Percentiles rank a stretch among this genome's conserved stretches.
Evolutionary conservation across 2,329 filamentous ascomycete species (phyloP).

Genomic region (Colletotrichum sp.): DNA sequence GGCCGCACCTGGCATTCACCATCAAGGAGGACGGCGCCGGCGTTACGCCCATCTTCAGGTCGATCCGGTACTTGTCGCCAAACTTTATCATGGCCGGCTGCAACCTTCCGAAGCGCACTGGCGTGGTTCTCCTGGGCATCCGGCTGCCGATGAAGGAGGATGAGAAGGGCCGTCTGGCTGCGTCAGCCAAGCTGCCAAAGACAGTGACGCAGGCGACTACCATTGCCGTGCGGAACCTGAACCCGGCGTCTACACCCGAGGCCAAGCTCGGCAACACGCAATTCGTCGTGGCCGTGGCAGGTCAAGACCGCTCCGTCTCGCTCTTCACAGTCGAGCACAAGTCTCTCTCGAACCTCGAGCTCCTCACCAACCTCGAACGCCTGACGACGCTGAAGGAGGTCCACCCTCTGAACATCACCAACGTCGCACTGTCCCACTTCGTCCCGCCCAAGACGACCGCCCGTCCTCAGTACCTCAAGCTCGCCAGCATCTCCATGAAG

Average conservation of each 20-base stretch:
- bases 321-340: constrained; percentile 79
- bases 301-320: constrained; percentile 78
- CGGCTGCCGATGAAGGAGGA: constrained; percentile 47
- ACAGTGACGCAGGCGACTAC: constrained; percentile 77
- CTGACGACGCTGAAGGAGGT: constrained; percentile 58
- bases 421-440: constrained; percentile 63
- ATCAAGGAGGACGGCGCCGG: constrained; percentile 53
- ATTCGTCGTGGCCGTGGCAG: constrained; percentile 80
- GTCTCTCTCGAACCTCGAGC: constrained; percentile 46
- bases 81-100: constrained; percentile 62
- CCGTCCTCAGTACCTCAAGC: constrained; percentile 66
- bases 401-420: constrained; percentile 64
- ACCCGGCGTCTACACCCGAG: constrained; percentile 55
- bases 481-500: constrained; percentile 82
- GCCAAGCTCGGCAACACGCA: constrained; percentile 68
- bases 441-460: constrained; percentile 52
- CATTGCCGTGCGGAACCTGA: constrained; percentile 76
- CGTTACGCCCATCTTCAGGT: constrained; percentile 57
- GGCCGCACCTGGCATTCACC: constrained; percentile 60
- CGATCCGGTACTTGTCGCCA: constrained; percentile 63
- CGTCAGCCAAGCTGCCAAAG: constrained; percentile 64
- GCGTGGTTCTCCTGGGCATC: constrained; percentile 61
- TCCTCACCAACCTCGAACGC: constrained; percentile 57
- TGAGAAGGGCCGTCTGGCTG: constrained; percentile 52
- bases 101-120: constrained; percentile 64